Evolutionary conservation across 768 basidiomycete species (phyloP).

Genomic region (Russula griseocarnosa): DNA sequence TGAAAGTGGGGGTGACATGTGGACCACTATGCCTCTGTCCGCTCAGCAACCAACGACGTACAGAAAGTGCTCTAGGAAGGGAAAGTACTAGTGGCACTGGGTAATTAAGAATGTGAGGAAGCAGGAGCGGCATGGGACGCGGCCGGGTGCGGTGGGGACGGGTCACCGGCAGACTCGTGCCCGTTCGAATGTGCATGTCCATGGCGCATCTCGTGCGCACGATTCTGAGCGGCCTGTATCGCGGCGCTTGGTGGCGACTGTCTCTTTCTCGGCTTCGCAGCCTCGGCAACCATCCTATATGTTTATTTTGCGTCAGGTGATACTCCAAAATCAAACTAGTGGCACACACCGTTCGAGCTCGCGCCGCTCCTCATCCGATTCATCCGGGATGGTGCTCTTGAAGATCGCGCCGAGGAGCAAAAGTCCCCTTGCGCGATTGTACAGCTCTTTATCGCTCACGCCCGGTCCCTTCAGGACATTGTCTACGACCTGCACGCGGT

Average conservation of each 20-base stretch:
- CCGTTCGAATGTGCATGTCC: background rate
- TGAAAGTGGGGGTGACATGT: background rate
- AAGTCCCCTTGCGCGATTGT: constrained; percentile 86
- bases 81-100: background rate
- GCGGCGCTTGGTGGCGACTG: constrained; percentile 16
- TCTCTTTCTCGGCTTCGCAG: constrained; percentile 61
- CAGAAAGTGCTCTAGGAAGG: background rate
- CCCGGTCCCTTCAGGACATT: constrained; percentile 79
- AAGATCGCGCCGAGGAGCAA: constrained; percentile 86
- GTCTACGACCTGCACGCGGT: constrained; percentile 59
- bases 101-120: background rate
- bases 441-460: constrained; percentile 62
- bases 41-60: too few species aligned
- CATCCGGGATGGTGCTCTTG: constrained; percentile 80
- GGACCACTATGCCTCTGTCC: background rate
- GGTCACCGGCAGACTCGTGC: background rate
- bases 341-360: constrained; percentile 80
- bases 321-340: background rate
- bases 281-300: constrained; percentile 79
- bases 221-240: constrained; percentile 12
- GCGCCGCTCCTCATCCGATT: constrained; percentile 87
- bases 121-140: background rate
- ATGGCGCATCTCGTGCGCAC: constrained; percentile 12
- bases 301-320: background rate
- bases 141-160: background rate